phyloP scores from a whole-genome alignment of 2,329 filamentous ascomycete species.

The Camillea tinctor region DNA sequence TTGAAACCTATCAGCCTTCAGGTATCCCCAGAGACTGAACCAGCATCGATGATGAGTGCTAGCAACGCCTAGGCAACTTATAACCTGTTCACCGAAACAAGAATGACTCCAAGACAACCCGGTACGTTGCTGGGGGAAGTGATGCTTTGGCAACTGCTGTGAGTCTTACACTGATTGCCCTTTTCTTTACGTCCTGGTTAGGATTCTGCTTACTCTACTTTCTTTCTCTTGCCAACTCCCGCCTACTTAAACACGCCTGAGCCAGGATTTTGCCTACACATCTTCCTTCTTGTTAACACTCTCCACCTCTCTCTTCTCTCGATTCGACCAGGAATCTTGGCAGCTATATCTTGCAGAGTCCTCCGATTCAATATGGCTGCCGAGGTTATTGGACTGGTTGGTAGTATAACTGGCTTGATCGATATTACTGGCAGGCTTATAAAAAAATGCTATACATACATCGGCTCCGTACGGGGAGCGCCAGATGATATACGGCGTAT shows the following conservation, averaged over 20 bases:
- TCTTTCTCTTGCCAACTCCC: background rate
- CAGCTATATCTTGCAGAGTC: too few species aligned
- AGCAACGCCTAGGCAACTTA: background rate
- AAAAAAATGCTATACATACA: background rate
- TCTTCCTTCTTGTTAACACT: too few species aligned
- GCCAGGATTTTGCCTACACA: background rate
- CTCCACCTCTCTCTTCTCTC: too few species aligned
- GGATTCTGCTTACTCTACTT: background rate
- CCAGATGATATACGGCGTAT: background rate
- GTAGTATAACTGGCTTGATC: background rate
- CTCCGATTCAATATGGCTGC: background rate
- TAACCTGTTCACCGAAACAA: background rate
- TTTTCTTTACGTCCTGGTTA: background rate
- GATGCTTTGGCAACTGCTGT: background rate
- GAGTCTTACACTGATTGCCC: background rate
- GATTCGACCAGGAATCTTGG: background rate
- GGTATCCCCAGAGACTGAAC: background rate
- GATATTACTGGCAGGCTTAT: background rate
- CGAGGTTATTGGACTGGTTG: background rate
- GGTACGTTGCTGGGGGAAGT: background rate
- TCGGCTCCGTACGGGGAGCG: background rate
- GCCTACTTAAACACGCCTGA: too few species aligned
- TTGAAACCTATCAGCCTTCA: background rate
- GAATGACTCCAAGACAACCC: background rate
- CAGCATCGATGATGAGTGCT: background rate